Conservation (phyloP, 257 asterid genomes). For the Cruciata laevipes region DNA sequence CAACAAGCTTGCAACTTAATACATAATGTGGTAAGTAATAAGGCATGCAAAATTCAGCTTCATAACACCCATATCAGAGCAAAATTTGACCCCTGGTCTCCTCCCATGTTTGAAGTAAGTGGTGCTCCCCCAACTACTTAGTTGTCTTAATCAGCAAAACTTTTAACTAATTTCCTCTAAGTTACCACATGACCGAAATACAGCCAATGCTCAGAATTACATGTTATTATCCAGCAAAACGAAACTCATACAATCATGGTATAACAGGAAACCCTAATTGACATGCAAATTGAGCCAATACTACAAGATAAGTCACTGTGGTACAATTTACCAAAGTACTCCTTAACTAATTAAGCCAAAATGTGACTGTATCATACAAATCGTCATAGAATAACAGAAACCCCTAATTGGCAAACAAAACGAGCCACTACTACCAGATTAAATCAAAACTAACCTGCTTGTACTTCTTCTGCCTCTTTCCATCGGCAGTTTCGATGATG, state of each 20-base stretch:
- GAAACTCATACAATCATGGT: neutral
- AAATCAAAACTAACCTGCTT: constrained; percentile 55
- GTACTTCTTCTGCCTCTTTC: constrained; percentile 69
- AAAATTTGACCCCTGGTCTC: neutral
- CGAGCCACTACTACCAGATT: neutral
- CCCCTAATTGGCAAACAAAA: neutral
- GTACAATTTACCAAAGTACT: too few relatives aligned
- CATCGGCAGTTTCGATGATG: constrained; percentile 90
- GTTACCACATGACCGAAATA: too few relatives aligned
- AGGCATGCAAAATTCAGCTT: neutral
- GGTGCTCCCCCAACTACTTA: too few relatives aligned
- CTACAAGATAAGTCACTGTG: too few relatives aligned
- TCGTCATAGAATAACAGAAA: neutral
- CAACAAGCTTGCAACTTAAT: neutral
- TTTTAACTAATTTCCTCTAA: too few relatives aligned
- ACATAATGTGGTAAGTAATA: neutral
- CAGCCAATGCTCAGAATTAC: too few relatives aligned
- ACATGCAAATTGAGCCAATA: too few relatives aligned
- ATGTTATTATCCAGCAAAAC: neutral
- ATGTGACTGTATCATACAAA: too few relatives aligned
- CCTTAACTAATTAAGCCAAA: too few relatives aligned
- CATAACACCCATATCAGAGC: neutral
- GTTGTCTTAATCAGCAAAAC: neutral
- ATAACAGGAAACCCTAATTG: too few relatives aligned
- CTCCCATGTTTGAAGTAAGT: too few relatives aligned